Percentiles rank a stretch among this genome's conserved stretches.
phyloP scores from a whole-genome alignment of 73 alveolate genomes.

The Blepharisma stoltei region DNA sequence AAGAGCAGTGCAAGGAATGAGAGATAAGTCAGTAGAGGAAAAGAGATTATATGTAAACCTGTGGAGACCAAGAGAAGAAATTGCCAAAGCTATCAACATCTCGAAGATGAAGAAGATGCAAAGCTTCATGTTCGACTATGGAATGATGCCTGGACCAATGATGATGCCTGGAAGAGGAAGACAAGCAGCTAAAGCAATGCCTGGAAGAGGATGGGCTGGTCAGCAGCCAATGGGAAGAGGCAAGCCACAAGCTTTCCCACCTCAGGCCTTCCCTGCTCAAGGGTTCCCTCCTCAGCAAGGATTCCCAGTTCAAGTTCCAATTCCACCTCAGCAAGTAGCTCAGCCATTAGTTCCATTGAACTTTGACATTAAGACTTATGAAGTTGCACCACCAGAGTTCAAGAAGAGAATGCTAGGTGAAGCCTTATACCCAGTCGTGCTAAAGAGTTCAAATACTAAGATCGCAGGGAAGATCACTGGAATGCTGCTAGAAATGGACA shows the following conservation, averaged over 20 bases:
- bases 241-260: not conserved
- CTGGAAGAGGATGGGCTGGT: constrained; percentile 7
- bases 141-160: constrained; percentile 5
- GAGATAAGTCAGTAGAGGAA: not conserved
- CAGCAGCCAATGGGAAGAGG: no score
- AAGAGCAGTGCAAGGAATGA: not conserved
- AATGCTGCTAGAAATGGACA: constrained; percentile 41
- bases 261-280: not conserved
- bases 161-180: not conserved
- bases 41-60: not conserved
- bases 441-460: not conserved
- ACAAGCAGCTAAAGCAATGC: not conserved
- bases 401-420: constrained; percentile 23
- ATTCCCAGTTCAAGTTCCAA: not conserved
- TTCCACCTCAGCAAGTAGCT: not conserved
- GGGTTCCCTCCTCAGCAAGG: no score
- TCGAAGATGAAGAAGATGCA: not conserved
- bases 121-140: not conserved
- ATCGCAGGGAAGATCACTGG: constrained; percentile 40
- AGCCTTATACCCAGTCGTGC: not conserved
- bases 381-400: not conserved
- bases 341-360: not conserved
- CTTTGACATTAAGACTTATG: not conserved
- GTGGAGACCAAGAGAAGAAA: constrained; percentile 6
- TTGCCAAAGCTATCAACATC: not conserved